Base-by-base conservation (phyloP, 306 rosid genomes). In the Rosa persica region DNA sequence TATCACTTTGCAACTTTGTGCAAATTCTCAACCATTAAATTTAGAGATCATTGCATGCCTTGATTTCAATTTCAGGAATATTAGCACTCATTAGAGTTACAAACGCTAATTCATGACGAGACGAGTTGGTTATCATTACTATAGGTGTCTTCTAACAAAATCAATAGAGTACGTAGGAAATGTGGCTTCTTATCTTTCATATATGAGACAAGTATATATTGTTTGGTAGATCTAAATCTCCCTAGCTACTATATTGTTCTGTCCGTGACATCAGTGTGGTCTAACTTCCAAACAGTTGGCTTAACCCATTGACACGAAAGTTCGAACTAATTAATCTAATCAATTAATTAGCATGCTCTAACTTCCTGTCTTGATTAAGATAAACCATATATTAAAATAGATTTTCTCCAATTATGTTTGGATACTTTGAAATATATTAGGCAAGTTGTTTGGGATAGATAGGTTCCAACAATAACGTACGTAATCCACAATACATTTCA, bases 271-370 rank as follows among this genome's bases (percentile, higher is more conserved):
- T 66, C 47, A 17, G n/a, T 54, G 17, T 51, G 76, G 76, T 38
- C 16, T 9, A 4, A 22, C 51, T 68, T 68, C 36, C 36, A 27
- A 38, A 42, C 57, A 2, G 60, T 44, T 61, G 60, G 61, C n/a
- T 75, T 27, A 27, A 61, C 20, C 79, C 70, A 75, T 75, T 62
- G 79, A 75, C 72, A 75, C 17, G 1, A 27, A 75, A 44, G 72
- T 75, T 62, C 15, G 9, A 75, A 62, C 72, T 75, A 34, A 62
- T 75, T 75, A 34, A 61, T 75, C 30, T 61, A 58, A 74, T 74
- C 43, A 34, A 44, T 64, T 5, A 12, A 60, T 75, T 61, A 58
- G 30, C 27, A 60, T 75, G 57, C 70, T 25, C 30, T 60, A 60
- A 60, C 58, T 46, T 42, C 58, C 78, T 42, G 12, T 22, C 40